Percentiles rank a stretch among this genome's conserved stretches.
Evolutionary conservation across 2,329 filamentous ascomycete genomes (phyloP).

Genomic region (Aspergillus sp.): DNA sequence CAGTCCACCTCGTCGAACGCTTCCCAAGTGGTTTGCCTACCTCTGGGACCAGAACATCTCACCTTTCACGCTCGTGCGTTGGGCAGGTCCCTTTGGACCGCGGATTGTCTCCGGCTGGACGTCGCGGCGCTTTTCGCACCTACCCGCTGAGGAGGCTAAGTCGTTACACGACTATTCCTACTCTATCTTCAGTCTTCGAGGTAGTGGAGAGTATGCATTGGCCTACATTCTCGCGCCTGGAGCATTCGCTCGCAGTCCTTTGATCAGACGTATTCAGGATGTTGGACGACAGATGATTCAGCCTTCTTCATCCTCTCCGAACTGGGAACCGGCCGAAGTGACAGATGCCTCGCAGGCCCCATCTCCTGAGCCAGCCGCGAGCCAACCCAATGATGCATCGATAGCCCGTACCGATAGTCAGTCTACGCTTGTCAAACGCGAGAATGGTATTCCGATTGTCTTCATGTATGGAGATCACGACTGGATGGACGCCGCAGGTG

Average conservation of each 20-base stretch:
- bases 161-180: conserved; percentile 91
- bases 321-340: conserved; percentile 7
- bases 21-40: conserved; percentile 83
- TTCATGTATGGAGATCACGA: conserved; percentile 97
- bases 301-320: conserved; percentile 12
- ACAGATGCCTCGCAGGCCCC: conserved; percentile 7
- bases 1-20: conserved; percentile 49
- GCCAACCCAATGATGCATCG: not conserved
- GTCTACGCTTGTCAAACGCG: conserved; percentile 28
- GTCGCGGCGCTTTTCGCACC: conserved; percentile 80
- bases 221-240: conserved; percentile 90
- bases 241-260: conserved; percentile 78
- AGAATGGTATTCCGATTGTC: conserved; percentile 71
- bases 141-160: conserved; percentile 71
- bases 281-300: conserved; percentile 66
- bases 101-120: conserved; percentile 94
- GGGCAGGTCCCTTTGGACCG: conserved; percentile 82
- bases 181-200: conserved; percentile 83
- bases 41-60: conserved; percentile 97
- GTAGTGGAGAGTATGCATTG: conserved; percentile 88
- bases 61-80: conserved; percentile 83
- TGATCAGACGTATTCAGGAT: conserved; percentile 79
- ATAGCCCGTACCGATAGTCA: conserved; percentile 15
- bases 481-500: conserved; percentile 95
- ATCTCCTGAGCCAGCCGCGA: conserved; percentile 9